Evolutionary conservation across 2,329 filamentous ascomycete genomes (phyloP).

Genomic region (Penicillium freii): DNA sequence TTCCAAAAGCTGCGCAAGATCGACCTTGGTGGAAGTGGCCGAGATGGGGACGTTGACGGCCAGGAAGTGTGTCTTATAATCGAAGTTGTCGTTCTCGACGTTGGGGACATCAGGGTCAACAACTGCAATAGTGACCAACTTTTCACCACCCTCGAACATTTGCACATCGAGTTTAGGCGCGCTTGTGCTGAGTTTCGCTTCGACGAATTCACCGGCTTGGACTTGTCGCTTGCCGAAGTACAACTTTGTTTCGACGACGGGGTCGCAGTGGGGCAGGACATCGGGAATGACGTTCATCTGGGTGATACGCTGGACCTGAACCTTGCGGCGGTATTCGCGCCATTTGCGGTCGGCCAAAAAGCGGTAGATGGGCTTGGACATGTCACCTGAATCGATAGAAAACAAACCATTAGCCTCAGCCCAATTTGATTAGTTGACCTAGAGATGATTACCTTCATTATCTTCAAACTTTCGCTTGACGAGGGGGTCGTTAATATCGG

Average conservation of each 20-base stretch:
- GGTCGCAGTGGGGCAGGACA: slow-evolving; percentile 75
- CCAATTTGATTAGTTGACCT: neutral
- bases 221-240: slow-evolving; percentile 71
- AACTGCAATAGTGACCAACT: slow-evolving; percentile 79
- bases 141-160: slow-evolving; percentile 76
- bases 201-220: slow-evolving; percentile 73
- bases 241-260: slow-evolving; percentile 75
- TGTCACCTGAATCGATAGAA: slow-evolving; percentile 65
- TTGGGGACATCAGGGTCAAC: slow-evolving; percentile 90
- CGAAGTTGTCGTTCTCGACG: slow-evolving; percentile 70
- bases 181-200: slow-evolving; percentile 69
- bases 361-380: slow-evolving; percentile 95
- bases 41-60: slow-evolving; percentile 70
- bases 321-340: slow-evolving; percentile 74
- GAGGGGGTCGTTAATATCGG: slow-evolving; percentile 90
- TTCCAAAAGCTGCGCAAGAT: slow-evolving; percentile 61
- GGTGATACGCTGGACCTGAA: slow-evolving; percentile 79
- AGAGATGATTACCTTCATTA: slow-evolving; percentile 64
- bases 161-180: slow-evolving; percentile 78
- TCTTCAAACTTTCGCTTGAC: slow-evolving; percentile 95
- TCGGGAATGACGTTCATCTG: slow-evolving; percentile 89
- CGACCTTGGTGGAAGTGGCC: slow-evolving; percentile 59
- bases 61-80: slow-evolving; percentile 81
- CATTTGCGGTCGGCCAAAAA: slow-evolving; percentile 84
- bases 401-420: slow-evolving; percentile 20